Percentiles rank a stretch among this genome's conserved stretches.
Conservation (phyloP, 2,329 filamentous ascomycete genomes). For the Colletotrichum tofieldiae region DNA sequence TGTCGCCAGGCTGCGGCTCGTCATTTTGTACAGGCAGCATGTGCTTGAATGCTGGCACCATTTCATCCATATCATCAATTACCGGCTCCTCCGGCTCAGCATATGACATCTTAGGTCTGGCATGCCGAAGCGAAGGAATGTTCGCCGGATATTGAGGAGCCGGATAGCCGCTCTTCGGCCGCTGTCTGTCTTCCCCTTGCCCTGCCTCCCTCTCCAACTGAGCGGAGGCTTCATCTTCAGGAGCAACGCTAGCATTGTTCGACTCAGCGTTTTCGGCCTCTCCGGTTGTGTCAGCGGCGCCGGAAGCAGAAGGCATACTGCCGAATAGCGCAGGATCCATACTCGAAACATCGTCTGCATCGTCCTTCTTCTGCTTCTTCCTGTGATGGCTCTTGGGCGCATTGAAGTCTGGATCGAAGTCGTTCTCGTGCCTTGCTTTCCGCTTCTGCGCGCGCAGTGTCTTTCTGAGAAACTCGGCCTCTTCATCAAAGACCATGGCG, state of each 20-base stretch:
- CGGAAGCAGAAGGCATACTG: conserved; percentile 1
- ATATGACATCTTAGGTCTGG: conserved; percentile 68
- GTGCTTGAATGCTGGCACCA: conserved; percentile 46
- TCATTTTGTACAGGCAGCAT: conserved; percentile 21
- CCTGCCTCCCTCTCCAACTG: conserved; percentile 28
- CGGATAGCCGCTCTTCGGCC: neutral
- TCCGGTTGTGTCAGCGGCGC: neutral
- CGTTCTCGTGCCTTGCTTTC: conserved; percentile 66
- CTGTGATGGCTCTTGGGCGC: conserved; percentile 57
- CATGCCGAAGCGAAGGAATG: conserved; percentile 66
- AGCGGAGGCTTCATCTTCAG: conserved; percentile 40
- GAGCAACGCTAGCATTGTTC: conserved; percentile 45
- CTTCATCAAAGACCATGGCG: conserved; percentile 58
- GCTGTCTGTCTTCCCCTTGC: conserved; percentile 4
- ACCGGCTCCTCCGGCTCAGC: conserved; percentile 61
- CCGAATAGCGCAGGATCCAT: conserved; percentile 70
- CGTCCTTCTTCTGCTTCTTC: conserved; percentile 58
- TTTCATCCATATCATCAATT: conserved; percentile 61
- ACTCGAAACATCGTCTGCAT: conserved; percentile 49
- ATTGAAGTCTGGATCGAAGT: conserved; percentile 70
- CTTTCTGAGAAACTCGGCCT: conserved; percentile 71
- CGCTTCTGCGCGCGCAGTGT: conserved; percentile 68
- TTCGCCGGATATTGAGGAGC: conserved; percentile 50
- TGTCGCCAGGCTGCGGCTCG: conserved; percentile 26
- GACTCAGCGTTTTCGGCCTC: conserved; percentile 3